Percentiles rank a stretch among this genome's conserved stretches.
Conservation (phyloP, 441 rosid species). For the Adansonia madagascariensis region DNA sequence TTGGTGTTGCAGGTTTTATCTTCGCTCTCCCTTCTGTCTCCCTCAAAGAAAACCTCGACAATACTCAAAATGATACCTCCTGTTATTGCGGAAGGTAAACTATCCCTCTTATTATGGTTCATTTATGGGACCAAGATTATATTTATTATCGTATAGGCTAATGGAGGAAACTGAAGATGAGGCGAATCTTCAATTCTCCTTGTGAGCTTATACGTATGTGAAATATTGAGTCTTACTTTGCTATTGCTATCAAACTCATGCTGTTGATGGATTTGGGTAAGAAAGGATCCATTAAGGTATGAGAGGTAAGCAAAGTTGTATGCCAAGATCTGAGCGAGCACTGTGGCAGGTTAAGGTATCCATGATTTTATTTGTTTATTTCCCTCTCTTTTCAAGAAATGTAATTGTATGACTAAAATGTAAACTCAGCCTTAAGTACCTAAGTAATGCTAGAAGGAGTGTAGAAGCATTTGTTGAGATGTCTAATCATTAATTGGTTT, state of each 20-base stretch:
- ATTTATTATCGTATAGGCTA: conserved; percentile 51
- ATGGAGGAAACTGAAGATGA: conserved; percentile 91
- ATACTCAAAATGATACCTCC: too few species aligned
- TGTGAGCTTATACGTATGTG: conserved; percentile 17
- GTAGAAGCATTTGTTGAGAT: neutral
- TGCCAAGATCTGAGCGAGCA: conserved; percentile 82
- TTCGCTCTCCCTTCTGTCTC: too few species aligned
- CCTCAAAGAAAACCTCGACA: too few species aligned
- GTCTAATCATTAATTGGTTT: neutral
- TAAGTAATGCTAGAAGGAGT: neutral
- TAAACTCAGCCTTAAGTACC: neutral
- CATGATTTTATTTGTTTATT: neutral
- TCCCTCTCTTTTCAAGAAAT: conserved; percentile 28
- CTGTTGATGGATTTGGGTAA: conserved; percentile 74
- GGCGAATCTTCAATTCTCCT: conserved; percentile 44
- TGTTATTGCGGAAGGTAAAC: too few species aligned
- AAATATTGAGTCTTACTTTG: conserved; percentile 19
- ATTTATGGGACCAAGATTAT: conserved; percentile 30
- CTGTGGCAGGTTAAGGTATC: conserved; percentile 68
- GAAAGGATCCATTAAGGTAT: conserved; percentile 68
- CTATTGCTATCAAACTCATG: conserved; percentile 15
- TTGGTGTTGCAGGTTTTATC: too few species aligned
- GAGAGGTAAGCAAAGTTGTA: conserved; percentile 71
- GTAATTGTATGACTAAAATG: conserved; percentile 30
- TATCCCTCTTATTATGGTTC: too few species aligned